A percentile compares a stretch with the other conserved stretches of the same genome.
Conservation (phyloP, 192 early-diverging fungal species). For the Mortierella alpina region DNA sequence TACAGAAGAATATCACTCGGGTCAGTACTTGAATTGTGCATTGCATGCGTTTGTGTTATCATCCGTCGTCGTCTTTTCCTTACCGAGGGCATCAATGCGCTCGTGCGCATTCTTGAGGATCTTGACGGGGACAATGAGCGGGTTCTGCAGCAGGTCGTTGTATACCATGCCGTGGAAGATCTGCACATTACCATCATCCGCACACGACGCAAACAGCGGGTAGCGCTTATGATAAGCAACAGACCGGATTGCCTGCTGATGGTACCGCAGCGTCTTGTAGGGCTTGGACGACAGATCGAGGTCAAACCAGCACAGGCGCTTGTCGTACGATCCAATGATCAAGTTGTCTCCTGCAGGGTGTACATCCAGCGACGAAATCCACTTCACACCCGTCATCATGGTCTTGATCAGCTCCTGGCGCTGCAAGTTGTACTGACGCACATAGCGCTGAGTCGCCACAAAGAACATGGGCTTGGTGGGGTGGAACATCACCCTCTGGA, state of each 20-base stretch:
- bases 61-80: neutral
- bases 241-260: slow-evolving; percentile 88
- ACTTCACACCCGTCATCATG: slow-evolving; percentile 87
- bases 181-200: slow-evolving; percentile 94
- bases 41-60: too few species aligned
- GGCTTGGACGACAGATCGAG: slow-evolving; percentile 93
- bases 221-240: slow-evolving; percentile 88
- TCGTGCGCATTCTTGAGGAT: slow-evolving; percentile 84
- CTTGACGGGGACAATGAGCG: slow-evolving; percentile 98
- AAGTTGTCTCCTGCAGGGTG: slow-evolving; percentile 97
- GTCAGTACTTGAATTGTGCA: neutral
- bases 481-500: slow-evolving; percentile 93
- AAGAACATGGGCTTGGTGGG: slow-evolving; percentile 92
- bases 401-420: slow-evolving; percentile 88
- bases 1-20: slow-evolving; percentile 2
- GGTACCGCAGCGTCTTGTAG: slow-evolving; percentile 93
- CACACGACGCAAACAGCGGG: slow-evolving; percentile 93
- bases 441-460: slow-evolving; percentile 93
- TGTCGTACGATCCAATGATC: slow-evolving; percentile 96
- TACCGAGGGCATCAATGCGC: slow-evolving; percentile 77
- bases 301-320: slow-evolving; percentile 97
- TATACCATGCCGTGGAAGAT: slow-evolving; percentile 99
- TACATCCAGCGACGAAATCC: slow-evolving; percentile 95
- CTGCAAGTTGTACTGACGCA: slow-evolving; percentile 93
- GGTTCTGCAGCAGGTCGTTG: slow-evolving; percentile 94